Conservation (phyloP, 331 rosid species). For the Malus hybrid region DNA sequence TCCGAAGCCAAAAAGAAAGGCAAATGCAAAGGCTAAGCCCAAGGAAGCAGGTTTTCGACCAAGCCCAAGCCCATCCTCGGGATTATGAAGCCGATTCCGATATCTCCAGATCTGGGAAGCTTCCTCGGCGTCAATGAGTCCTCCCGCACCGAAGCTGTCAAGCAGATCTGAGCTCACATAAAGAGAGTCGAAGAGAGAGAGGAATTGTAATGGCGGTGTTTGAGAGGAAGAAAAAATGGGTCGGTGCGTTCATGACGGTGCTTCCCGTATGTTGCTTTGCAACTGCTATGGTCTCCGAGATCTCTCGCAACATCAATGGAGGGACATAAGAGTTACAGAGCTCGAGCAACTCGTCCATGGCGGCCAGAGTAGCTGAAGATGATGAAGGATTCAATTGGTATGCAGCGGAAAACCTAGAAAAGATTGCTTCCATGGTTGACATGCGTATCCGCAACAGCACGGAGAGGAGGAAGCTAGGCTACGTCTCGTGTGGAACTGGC, state of each 20-base stretch:
- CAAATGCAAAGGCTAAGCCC: slow-evolving; percentile 7
- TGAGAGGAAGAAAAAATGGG: slow-evolving; percentile 16
- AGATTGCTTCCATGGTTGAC: slow-evolving; percentile 66
- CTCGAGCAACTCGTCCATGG: slow-evolving; percentile 68
- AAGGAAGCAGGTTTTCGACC: slow-evolving; percentile 2
- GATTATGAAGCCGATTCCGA: slow-evolving; percentile 11
- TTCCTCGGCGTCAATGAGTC: slow-evolving; percentile 34
- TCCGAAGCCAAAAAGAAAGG: background rate
- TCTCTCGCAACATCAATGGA: slow-evolving; percentile 4
- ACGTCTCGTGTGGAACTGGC: slow-evolving; percentile 88
- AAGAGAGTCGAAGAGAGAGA: slow-evolving; percentile 24
- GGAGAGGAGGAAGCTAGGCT: slow-evolving; percentile 81
- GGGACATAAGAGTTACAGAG: slow-evolving; percentile 39
- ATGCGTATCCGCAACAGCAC: slow-evolving; percentile 79
- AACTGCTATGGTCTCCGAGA: slow-evolving; percentile 11
- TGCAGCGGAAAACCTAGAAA: slow-evolving; percentile 72
- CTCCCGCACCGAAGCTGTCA: slow-evolving; percentile 32
- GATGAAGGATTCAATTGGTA: slow-evolving; percentile 40
- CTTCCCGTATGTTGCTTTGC: slow-evolving; percentile 31
- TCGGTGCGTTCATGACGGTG: slow-evolving; percentile 25
- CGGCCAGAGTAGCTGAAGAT: slow-evolving; percentile 39
- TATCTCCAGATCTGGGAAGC: slow-evolving; percentile 33
- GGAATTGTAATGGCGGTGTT: slow-evolving; percentile 47
- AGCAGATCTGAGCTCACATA: slow-evolving; percentile 38
- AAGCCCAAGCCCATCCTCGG: slow-evolving; percentile 5